phyloP scores from a whole-genome alignment of 805 yeast species.

The Debaryomyces hansenii region DNA sequence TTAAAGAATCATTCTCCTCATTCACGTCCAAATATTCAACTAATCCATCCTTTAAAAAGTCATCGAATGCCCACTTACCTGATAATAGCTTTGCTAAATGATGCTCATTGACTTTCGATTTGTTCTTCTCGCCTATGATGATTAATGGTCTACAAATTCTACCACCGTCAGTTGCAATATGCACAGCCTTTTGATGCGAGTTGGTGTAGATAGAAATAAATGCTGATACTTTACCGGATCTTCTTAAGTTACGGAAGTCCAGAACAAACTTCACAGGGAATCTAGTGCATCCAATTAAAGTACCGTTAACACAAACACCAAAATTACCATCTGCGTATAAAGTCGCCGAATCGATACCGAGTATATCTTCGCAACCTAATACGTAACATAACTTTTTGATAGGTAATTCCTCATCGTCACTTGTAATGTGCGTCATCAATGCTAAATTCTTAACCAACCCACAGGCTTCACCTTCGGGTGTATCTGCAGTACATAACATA shows the following conservation, averaged over 20 bases:
- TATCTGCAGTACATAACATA: slow-evolving; percentile 97
- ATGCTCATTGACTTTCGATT: slow-evolving; percentile 65
- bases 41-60: slow-evolving; percentile 77
- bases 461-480: slow-evolving; percentile 99
- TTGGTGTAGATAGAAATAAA: slow-evolving; percentile 90
- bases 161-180: slow-evolving; percentile 98
- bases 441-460: slow-evolving; percentile 97
- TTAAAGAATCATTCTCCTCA: slow-evolving; percentile 92
- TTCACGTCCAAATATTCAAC: slow-evolving; percentile 97
- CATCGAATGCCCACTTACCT: slow-evolving; percentile 87
- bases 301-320: slow-evolving; percentile 92
- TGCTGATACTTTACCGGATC: slow-evolving; percentile 82
- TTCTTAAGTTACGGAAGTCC: slow-evolving; percentile 75
- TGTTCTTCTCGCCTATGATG: slow-evolving; percentile 68
- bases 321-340: slow-evolving; percentile 75
- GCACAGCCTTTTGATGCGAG: slow-evolving; percentile 88
- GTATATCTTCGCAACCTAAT: slow-evolving; percentile 87
- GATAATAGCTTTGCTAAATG: slow-evolving; percentile 63
- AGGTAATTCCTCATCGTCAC: slow-evolving; percentile 96
- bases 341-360: slow-evolving; percentile 77
- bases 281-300: slow-evolving; percentile 85
- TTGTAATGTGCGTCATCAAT: slow-evolving; percentile 96
- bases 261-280: slow-evolving; percentile 81
- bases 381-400: slow-evolving; percentile 71
- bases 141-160: slow-evolving; percentile 96